Conservation (phyloP, 352 stramenopile genomes). For the Phytophthora europaea region DNA sequence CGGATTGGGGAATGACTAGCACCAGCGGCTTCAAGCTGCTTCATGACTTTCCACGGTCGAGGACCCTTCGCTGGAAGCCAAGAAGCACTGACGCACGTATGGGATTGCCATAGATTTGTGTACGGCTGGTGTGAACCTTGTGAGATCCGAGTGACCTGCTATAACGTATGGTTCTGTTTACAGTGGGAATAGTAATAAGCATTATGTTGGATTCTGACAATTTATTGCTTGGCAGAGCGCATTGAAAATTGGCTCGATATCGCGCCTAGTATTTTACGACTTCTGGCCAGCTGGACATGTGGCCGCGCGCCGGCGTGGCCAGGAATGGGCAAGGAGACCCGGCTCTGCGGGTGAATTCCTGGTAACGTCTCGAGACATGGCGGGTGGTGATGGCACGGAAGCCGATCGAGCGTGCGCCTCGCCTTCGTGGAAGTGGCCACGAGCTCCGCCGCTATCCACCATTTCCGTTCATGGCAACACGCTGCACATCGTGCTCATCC, state of each 20-base stretch:
- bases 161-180: neutral
- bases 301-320: conserved; percentile 8
- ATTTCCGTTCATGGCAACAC: neutral
- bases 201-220: neutral
- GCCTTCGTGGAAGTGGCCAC: conserved; percentile 20
- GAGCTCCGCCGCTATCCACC: conserved; percentile 3
- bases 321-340: conserved; percentile 6
- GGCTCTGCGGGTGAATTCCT: conserved; percentile 8
- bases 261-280: conserved; percentile 25
- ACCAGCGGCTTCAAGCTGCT: conserved; percentile 4
- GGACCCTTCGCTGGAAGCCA: conserved; percentile 34
- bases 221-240: neutral
- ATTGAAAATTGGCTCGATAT: conserved; percentile 1
- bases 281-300: conserved; percentile 28
- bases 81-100: conserved; percentile 25
- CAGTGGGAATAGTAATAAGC: neutral
- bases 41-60: conserved; percentile 4
- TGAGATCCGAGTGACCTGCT: neutral
- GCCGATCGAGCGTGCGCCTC: conserved; percentile 23
- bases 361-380: conserved; percentile 24
- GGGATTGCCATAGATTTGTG: conserved; percentile 25
- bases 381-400: neutral
- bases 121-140: conserved; percentile 4
- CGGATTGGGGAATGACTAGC: conserved; percentile 28
- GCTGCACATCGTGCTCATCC: conserved; percentile 6